Evolutionary conservation across 225 moss, liverwort and hornwort species (phyloP), one percentile per base, ranked within the genome.

Genomic region (Marchantia paleacea): DNA sequence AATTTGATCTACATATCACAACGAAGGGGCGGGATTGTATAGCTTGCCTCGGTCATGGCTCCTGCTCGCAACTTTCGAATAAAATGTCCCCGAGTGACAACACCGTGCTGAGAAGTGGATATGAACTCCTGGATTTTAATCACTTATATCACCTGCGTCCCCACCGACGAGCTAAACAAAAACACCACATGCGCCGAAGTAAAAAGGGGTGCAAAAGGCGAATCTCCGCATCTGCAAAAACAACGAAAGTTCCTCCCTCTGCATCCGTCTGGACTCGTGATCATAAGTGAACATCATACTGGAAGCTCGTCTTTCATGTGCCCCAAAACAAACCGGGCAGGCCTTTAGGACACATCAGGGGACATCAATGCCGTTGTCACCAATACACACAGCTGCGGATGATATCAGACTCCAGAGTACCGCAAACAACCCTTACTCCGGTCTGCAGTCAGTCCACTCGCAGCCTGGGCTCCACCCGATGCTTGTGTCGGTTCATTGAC

Each of bases 11-110:
- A 53, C 52, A 52, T 24, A 74, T 1, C 3, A 54, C 10, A 57
- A 74, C 6, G 74, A 24, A 74, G 28, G 52, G 25, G 26, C 7
- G 10, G 26, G 55, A 20, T 72, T 12, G 24, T 6, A 9, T 29
- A 58, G 39, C 75, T 58, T 47, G 60, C 75, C 75, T 76, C 75
- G 10, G 75, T 76, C 75, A 76, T 76, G 30, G 39, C 39, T 75
- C 8, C 55, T 31, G 58, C 31, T 58, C 39, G 54, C 60, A 31
- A 39, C 18, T 14, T 16, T 8, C 6, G 18, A 11, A 58, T 61
- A 31, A 20, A 15, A 61, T 12, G 20, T 57, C 60, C 55, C 75
- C 31, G 12, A 16, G 39, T 22, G 39, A 31, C 72, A 7, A 39
- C 7, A 3, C 28, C 55, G 2, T 28, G 18, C 47, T 3, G 69